phyloP scores from a whole-genome alignment of 2,329 filamentous ascomycete genomes.

The Leptographium galeiforme region DNA sequence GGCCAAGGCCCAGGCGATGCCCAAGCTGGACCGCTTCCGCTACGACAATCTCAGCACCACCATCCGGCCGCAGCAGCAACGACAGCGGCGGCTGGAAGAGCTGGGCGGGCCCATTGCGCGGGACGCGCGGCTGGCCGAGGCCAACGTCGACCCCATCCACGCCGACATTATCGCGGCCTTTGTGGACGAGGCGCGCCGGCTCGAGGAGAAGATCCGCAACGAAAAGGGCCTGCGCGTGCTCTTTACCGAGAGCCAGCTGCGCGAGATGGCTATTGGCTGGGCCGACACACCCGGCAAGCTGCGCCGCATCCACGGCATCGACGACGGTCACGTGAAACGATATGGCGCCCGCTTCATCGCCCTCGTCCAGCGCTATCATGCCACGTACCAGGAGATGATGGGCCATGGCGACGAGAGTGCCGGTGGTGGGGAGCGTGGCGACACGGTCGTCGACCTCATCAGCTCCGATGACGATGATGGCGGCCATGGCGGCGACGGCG shows the following conservation, averaged over 20 bases:
- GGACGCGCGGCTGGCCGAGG: conserved; percentile 36
- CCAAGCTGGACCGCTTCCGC: conserved; percentile 6
- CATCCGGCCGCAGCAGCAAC: conserved; percentile 4
- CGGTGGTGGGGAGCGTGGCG: conserved; percentile 1
- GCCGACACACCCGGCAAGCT: conserved; percentile 50
- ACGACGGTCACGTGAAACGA: conserved; percentile 44
- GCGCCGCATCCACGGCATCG: conserved; percentile 48
- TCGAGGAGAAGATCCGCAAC: conserved; percentile 50
- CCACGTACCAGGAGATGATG: conserved; percentile 37
- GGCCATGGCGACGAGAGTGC: conserved; percentile 13
- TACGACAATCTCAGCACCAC: conserved; percentile 1
- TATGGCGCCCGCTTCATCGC: conserved; percentile 49
- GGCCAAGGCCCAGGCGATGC: no score
- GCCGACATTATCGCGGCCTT: conserved; percentile 52
- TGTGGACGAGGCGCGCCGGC: conserved; percentile 43
- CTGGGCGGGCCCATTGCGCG: conserved; percentile 45
- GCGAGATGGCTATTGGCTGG: conserved; percentile 60
- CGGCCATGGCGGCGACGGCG: conserved; percentile 13
- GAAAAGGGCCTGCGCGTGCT: conserved; percentile 42
- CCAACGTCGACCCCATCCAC: conserved; percentile 30
- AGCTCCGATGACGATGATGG: conserved; percentile 19
- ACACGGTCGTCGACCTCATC: conserved; percentile 42
- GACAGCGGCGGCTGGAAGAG: conserved; percentile 23
- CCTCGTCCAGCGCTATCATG: conserved; percentile 36
- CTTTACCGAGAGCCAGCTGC: conserved; percentile 57